phyloP scores from a whole-genome alignment of 2,329 filamentous ascomycete genomes.

The Fusarium buxicola region DNA sequence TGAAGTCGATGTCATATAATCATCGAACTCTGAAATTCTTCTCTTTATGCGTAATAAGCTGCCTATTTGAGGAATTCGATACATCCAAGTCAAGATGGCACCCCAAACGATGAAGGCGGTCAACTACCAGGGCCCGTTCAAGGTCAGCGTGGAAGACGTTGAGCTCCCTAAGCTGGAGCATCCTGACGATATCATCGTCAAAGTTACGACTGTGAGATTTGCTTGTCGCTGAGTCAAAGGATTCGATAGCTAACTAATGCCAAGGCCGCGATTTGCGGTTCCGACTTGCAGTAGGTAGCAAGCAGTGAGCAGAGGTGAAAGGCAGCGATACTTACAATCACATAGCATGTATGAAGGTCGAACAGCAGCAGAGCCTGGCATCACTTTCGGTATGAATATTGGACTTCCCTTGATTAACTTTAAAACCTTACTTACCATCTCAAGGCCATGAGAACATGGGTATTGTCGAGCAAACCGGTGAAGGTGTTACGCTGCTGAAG shows the following conservation, averaged over 20 bases:
- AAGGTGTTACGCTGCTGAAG: slow-evolving; percentile 69
- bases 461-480: slow-evolving; percentile 64
- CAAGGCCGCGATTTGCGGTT: slow-evolving; percentile 64
- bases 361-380: slow-evolving; percentile 70
- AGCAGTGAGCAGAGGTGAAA: background rate
- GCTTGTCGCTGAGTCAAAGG: background rate
- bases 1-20: background rate
- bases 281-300: slow-evolving; percentile 57
- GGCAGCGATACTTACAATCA: slow-evolving; percentile 9
- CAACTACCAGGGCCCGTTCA: slow-evolving; percentile 71
- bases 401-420: too few relatives aligned
- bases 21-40: background rate
- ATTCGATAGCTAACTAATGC: slow-evolving; percentile 11
- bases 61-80: background rate
- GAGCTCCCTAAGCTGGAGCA: slow-evolving; percentile 69
- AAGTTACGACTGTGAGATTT: slow-evolving; percentile 69
- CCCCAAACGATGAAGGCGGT: slow-evolving; percentile 67
- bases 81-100: slow-evolving; percentile 33
- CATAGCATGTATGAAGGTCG: slow-evolving; percentile 73
- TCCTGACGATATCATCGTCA: slow-evolving; percentile 73
- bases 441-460: slow-evolving; percentile 70
- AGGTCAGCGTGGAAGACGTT: slow-evolving; percentile 71
- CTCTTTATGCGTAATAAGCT: background rate
- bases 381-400: slow-evolving; percentile 64
- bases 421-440: background rate